Evolutionary conservation across 441 rosid genomes (phyloP).

Genomic region (Erysimum pusillum): DNA sequence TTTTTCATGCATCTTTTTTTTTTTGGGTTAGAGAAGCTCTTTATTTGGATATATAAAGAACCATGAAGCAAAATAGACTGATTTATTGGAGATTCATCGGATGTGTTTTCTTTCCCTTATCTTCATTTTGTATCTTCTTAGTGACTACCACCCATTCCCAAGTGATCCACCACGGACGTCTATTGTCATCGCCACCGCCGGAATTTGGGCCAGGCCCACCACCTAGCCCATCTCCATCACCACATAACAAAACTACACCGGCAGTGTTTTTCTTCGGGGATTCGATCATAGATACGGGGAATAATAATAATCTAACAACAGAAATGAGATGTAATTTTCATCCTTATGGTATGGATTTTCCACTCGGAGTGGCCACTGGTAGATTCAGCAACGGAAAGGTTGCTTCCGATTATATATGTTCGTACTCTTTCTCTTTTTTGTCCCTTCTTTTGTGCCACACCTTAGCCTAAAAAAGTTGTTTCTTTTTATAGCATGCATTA

Average conservation of each 20-base stretch:
- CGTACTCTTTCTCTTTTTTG: neutral
- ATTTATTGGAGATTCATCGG: neutral
- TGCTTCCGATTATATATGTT: conserved; percentile 51
- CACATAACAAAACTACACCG: conserved; percentile 44
- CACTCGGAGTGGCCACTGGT: conserved; percentile 53
- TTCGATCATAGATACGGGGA: conserved; percentile 57
- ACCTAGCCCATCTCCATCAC: conserved; percentile 29
- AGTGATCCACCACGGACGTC: conserved; percentile 6
- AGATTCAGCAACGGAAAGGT: conserved; percentile 57
- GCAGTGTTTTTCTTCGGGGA: conserved; percentile 58
- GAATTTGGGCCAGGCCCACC: conserved; percentile 22
- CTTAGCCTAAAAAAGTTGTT: neutral
- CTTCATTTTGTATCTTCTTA: conserved; percentile 9
- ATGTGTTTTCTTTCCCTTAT: neutral
- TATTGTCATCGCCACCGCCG: neutral
- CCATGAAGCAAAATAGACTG: conserved; percentile 25
- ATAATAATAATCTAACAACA: conserved; percentile 52
- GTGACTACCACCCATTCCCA: conserved; percentile 4
- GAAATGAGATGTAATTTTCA: conserved; percentile 51
- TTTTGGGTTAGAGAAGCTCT: neutral
- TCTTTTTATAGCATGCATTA: neutral
- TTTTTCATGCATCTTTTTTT: neutral
- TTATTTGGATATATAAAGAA: conserved; percentile 1
- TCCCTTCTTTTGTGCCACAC: neutral
- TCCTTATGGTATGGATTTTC: conserved; percentile 56